phyloP scores from a whole-genome alignment of 805 yeast genomes.

The Suhomyces prunicola region DNA sequence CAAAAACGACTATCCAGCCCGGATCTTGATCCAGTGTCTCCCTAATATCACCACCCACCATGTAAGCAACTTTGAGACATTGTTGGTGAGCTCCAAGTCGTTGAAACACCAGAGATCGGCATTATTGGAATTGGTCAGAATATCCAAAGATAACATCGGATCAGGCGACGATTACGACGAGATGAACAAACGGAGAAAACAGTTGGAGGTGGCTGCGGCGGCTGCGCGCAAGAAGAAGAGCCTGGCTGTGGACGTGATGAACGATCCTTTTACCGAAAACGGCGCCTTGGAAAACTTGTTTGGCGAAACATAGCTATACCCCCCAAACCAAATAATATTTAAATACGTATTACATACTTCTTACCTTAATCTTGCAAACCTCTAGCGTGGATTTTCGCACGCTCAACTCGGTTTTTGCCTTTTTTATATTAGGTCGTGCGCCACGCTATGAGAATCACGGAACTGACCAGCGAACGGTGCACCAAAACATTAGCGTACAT shows the following conservation, averaged over 20 bases:
- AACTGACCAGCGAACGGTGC: not conserved
- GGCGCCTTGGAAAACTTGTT: constrained; percentile 61
- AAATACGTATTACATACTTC: no score
- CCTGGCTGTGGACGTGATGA: constrained; percentile 50
- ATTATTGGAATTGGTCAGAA: constrained; percentile 69
- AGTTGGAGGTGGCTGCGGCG: constrained; percentile 46
- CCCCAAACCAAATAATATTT: no score
- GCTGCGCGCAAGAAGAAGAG: constrained; percentile 46
- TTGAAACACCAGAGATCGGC: constrained; percentile 78
- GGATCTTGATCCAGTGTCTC: constrained; percentile 51
- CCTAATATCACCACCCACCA: constrained; percentile 56
- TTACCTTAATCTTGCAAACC: no score
- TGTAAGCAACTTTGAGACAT: constrained; percentile 59
- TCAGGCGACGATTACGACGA: constrained; percentile 36
- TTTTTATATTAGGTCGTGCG: not conserved
- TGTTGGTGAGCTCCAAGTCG: constrained; percentile 61
- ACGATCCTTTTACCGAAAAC: constrained; percentile 69
- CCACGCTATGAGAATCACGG: not conserved
- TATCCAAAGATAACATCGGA: constrained; percentile 44
- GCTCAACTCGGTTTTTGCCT: not conserved
- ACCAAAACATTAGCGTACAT: not conserved
- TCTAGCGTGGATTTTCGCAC: no score
- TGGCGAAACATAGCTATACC: constrained; percentile 36
- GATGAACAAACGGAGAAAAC: constrained; percentile 51
- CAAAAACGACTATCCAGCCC: constrained; percentile 66